A percentile compares a stretch with the other conserved stretches of the same genome.
Evolutionary conservation across 176 grass and related monocot genomes (phyloP).

Genomic region (Phoenix roebelenii): DNA sequence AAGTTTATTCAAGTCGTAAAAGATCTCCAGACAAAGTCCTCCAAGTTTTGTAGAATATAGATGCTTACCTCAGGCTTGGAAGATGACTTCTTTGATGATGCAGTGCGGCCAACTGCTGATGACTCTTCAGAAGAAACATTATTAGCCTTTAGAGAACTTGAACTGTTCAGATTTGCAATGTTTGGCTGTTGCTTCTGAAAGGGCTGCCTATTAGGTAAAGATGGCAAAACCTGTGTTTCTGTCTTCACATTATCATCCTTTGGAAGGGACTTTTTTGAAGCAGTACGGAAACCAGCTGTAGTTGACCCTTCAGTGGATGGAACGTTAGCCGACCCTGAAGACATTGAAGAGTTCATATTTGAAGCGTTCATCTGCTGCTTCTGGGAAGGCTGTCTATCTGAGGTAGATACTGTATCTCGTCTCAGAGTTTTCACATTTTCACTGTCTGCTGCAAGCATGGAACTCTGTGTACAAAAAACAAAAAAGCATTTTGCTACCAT

Average conservation of each 20-base stretch:
- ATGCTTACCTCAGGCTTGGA: conserved; percentile 37
- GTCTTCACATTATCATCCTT: conserved; percentile 23
- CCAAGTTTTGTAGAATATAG: neutral
- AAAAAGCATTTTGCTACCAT: too few relatives aligned
- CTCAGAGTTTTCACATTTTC: too few relatives aligned
- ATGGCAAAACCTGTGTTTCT: conserved; percentile 27
- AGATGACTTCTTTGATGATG: conserved; percentile 8
- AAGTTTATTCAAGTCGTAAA: too few relatives aligned
- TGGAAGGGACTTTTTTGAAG: conserved; percentile 32
- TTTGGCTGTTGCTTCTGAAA: conserved; percentile 36
- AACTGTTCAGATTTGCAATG: conserved; percentile 10
- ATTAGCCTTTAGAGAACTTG: conserved; percentile 21
- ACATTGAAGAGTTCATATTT: conserved; percentile 15
- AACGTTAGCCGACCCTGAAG: conserved; percentile 6
- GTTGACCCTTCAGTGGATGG: conserved; percentile 11
- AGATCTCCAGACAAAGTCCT: too few relatives aligned
- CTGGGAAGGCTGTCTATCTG: neutral
- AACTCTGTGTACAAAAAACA: too few relatives aligned
- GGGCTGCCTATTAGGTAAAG: conserved; percentile 21
- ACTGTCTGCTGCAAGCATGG: too few relatives aligned
- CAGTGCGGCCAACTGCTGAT: neutral
- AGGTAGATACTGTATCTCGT: too few relatives aligned
- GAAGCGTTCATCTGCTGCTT: conserved; percentile 8
- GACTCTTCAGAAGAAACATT: conserved; percentile 5
- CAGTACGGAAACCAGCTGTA: neutral